Evolutionary conservation across 2,329 filamentous ascomycete species (phyloP), one percentile per base, ranked within the genome.

Genomic region (Aureobasidium sp.): DNA sequence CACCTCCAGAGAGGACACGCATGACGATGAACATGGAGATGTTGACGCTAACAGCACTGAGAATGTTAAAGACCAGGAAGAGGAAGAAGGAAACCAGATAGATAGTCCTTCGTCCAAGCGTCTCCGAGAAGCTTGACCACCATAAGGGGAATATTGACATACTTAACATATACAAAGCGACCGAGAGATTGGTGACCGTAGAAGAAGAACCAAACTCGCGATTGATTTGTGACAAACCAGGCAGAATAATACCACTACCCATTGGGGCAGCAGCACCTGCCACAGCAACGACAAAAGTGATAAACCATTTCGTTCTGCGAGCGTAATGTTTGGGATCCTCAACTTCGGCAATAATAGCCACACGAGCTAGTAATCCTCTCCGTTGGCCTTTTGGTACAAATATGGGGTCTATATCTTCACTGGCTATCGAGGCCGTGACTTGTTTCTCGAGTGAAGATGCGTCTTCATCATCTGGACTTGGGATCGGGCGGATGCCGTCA

Each of bases 141-240:
- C 90, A 94, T 0, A 95, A 78, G 0, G 90, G 90, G 66, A 91
- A 93, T 47, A 94, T 90, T 61, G 86, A 84, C 89, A 94, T 90
- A 67, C 83, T 78, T 5, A 94, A 78, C 89, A 94, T 91, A 72
- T 92, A 94, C 62, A 93, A 74, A 0, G 90, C 87, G 0, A 94
- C 83, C 0, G 87, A 87, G 62, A 94, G 70, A 72, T 94, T 95
- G 61, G 86, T 85, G 16, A 90, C 76, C 1, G 88, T 88, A 15
- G 83, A 74, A 0, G 82, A 81, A 13, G 85, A 80, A 65, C 86
- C 66, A 47, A 94, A 78, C 27, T 88, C 84, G 4, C 69, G 69
- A 0, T 86, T 76, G 62, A 94, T 83, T 47, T 87, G 77, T 15
- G 59, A 42, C 2, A 37, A 80, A 86, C 75, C 74, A 90, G 88